A percentile compares a stretch with the other conserved stretches of the same genome.
Evolutionary conservation across 2,329 filamentous ascomycete genomes (phyloP).

Genomic region (Aspergillus eucalypticola): DNA sequence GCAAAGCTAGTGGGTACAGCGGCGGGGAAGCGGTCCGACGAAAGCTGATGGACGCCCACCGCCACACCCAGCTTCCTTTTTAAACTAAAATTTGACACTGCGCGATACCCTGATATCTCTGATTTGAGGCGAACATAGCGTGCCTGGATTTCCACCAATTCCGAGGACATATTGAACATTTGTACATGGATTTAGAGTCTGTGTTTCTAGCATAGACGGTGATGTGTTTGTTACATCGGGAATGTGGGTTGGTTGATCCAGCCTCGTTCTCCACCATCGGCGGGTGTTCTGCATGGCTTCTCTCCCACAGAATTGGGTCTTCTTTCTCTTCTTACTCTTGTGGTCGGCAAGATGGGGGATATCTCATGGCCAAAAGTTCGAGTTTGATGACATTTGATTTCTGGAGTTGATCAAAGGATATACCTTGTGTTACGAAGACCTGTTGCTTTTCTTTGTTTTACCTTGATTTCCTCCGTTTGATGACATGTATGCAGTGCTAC

Average conservation of each 20-base stretch:
- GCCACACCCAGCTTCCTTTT: constrained; percentile 40
- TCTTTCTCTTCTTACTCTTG: background rate
- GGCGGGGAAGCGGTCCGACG: constrained; percentile 46
- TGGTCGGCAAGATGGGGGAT: constrained; percentile 11
- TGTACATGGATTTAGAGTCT: constrained; percentile 1
- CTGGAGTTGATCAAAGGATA: constrained; percentile 18
- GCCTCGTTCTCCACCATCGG: background rate
- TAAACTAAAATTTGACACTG: constrained; percentile 17
- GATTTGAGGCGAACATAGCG: background rate
- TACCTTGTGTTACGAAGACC: constrained; percentile 15
- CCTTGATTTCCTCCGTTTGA: background rate
- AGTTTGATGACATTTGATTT: constrained; percentile 12
- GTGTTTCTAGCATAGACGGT: background rate
- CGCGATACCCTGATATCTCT: constrained; percentile 1
- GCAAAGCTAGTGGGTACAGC: constrained; percentile 38
- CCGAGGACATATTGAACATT: background rate
- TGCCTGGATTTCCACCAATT: constrained; percentile 1
- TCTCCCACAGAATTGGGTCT: background rate
- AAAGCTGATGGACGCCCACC: constrained; percentile 47
- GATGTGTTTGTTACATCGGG: background rate
- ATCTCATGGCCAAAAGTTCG: constrained; percentile 19
- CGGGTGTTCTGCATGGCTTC: background rate
- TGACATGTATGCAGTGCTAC: background rate
- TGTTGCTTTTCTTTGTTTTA: background rate
- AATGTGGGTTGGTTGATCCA: background rate